Base-by-base conservation (phyloP, 2,329 filamentous ascomycete genomes). In the Fusarium algeriense region DNA sequence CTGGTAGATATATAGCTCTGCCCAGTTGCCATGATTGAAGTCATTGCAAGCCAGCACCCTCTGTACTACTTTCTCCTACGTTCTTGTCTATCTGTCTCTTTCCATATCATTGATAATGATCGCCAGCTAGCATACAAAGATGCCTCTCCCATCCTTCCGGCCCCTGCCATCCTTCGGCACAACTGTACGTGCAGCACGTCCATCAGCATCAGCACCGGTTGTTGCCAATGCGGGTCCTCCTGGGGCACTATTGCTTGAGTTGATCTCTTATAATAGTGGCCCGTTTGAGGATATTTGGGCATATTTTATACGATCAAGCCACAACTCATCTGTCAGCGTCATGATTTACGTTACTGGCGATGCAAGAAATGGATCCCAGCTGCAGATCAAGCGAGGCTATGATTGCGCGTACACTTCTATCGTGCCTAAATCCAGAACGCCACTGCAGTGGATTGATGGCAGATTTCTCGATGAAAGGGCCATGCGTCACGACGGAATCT, bases 281-380 rank as follows among this genome's bases (percentile, higher is more conserved):
- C 44, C 32, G 0, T 61, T 61, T 20, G 40, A 56, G 2, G 44
- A 61, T 1, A 34, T 41, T 4, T 61, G 58, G 58, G 43, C 43
- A 4, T 61, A 56, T 5, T 61, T 56, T 14, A 14, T 61, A 2
- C 50, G 19, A 30, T 48, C 50, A 7, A 7, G 7, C 17, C 5
- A 9, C 19, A 19, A 20, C 5, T 13, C n/a, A 1, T 5, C 10
- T 10, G 2, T 28, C 1, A 50, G 58, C 3, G 19, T 26, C 1
- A 30, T 46, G 9, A 28, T 56, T 5, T n/a, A 61, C 6, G 35
- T 28, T 2, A 11, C 30, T 6, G 50, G 50, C 2, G 58, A 56
- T 28, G 58, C 56, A 1, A 35, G 45, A 10, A 49, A 13, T 3
- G 53, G 60, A 23, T 62, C 59, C 32, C 19, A 43, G 17, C 32